Evolutionary conservation across 106 monocot genomes (phyloP).

Genomic region (Triglochin maritima): DNA sequence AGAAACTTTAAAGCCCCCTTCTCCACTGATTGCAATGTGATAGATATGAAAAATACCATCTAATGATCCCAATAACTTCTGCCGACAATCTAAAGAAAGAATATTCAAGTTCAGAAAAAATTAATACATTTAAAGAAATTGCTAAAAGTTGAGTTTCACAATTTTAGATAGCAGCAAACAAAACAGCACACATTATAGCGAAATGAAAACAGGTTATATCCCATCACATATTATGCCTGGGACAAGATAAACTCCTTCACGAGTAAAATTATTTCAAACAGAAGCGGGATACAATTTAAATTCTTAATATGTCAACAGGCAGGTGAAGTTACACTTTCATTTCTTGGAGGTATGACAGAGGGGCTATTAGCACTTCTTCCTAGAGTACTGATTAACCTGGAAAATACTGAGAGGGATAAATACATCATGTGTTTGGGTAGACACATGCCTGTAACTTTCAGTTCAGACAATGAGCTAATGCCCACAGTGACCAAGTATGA

Average conservation of each 20-base stretch:
- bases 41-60: constrained; percentile 90
- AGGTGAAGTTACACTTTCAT: too few relatives aligned
- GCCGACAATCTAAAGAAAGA: constrained; percentile 53
- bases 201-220: neutral
- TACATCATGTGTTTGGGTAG: too few relatives aligned
- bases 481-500: too few relatives aligned
- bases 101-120: neutral
- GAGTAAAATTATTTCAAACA: too few relatives aligned
- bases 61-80: constrained; percentile 65
- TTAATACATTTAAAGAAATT: neutral
- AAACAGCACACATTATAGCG: neutral
- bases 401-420: too few relatives aligned
- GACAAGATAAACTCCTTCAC: neutral
- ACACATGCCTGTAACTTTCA: too few relatives aligned
- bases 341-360: too few relatives aligned
- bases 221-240: neutral
- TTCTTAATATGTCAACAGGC: too few relatives aligned
- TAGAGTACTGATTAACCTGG: too few relatives aligned
- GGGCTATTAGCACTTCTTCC: too few relatives aligned
- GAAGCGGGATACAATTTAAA: too few relatives aligned
- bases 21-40: constrained; percentile 85
- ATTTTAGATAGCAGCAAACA: neutral
- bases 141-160: neutral
- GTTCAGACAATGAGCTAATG: too few relatives aligned
- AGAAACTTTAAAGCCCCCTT: constrained; percentile 80